Evolutionary conservation across 2,329 filamentous ascomycete species (phyloP).

Genomic region (Didymella lethalis): DNA sequence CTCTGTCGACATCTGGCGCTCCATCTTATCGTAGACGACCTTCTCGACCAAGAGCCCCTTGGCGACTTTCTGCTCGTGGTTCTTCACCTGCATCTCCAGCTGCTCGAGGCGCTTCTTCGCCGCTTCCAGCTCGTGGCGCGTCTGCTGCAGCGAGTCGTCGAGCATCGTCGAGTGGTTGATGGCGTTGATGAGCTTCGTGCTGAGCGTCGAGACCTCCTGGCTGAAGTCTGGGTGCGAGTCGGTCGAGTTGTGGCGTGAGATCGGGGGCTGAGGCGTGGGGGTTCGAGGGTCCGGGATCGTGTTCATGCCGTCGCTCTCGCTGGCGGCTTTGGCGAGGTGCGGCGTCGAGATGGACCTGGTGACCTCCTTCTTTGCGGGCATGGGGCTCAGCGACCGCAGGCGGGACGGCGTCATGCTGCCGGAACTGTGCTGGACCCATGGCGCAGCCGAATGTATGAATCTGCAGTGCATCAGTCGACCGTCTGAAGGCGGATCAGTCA

Average conservation of each 20-base stretch:
- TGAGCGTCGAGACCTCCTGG: slow-evolving; percentile 85
- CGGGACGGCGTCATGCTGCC: slow-evolving; percentile 48
- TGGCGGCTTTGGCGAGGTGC: slow-evolving; percentile 43
- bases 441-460: slow-evolving; percentile 46
- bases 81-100: slow-evolving; percentile 73
- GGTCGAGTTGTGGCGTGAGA: slow-evolving; percentile 54
- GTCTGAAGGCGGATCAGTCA: background rate
- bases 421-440: slow-evolving; percentile 44
- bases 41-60: slow-evolving; percentile 79
- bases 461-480: slow-evolving; percentile 25
- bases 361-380: slow-evolving; percentile 47
- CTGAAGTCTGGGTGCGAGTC: slow-evolving; percentile 68
- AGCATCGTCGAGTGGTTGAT: slow-evolving; percentile 95
- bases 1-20: slow-evolving; percentile 52
- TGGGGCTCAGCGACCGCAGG: slow-evolving; percentile 47
- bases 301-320: slow-evolving; percentile 67
- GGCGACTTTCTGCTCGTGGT: slow-evolving; percentile 73
- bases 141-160: slow-evolving; percentile 84
- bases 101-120: slow-evolving; percentile 72
- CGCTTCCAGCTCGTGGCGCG: slow-evolving; percentile 81
- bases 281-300: slow-evolving; percentile 67
- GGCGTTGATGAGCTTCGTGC: slow-evolving; percentile 94
- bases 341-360: slow-evolving; percentile 50
- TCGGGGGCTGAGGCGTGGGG: slow-evolving; percentile 47
- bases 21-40: slow-evolving; percentile 70